Evolutionary conservation across 768 basidiomycete genomes (phyloP).

Genomic region (Suillus weaverae): DNA sequence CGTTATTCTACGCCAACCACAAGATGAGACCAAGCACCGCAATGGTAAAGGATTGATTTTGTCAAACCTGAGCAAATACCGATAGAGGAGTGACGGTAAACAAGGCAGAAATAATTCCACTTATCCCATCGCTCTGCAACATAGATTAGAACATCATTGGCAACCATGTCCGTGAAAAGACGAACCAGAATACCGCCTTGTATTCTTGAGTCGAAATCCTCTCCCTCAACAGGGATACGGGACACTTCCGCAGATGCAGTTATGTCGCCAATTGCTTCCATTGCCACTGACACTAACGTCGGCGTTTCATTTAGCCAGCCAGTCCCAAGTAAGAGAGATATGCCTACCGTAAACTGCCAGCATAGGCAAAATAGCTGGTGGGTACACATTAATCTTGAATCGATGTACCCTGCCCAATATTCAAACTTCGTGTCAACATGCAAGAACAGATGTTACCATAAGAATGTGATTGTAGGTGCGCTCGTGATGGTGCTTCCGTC

Average conservation of each 20-base stretch:
- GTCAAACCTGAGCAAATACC: slow-evolving; percentile 63
- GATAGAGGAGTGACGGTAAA: slow-evolving; percentile 83
- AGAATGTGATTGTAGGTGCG: slow-evolving; percentile 78
- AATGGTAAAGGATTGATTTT: background rate
- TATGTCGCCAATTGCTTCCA: slow-evolving; percentile 87
- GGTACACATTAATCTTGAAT: slow-evolving; percentile 76
- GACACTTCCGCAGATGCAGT: slow-evolving; percentile 84
- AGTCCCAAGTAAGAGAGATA: slow-evolving; percentile 34
- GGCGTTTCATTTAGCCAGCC: slow-evolving; percentile 14
- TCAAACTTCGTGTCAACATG: background rate
- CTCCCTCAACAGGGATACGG: slow-evolving; percentile 67
- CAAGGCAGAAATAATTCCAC: slow-evolving; percentile 57
- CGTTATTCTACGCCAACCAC: slow-evolving; percentile 58
- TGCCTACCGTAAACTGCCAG: slow-evolving; percentile 54
- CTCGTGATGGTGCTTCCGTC: slow-evolving; percentile 60
- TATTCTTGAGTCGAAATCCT: slow-evolving; percentile 77
- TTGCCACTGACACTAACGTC: slow-evolving; percentile 59
- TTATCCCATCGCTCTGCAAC: slow-evolving; percentile 69
- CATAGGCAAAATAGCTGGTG: slow-evolving; percentile 65
- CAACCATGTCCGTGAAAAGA: background rate
- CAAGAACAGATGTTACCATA: slow-evolving; percentile 48
- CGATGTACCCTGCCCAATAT: slow-evolving; percentile 44
- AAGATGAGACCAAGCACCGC: background rate
- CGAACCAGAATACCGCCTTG: slow-evolving; percentile 77
- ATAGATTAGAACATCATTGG: background rate